phyloP scores from a whole-genome alignment of 345 rosid species.

The Xanthoceras sorbifolium region DNA sequence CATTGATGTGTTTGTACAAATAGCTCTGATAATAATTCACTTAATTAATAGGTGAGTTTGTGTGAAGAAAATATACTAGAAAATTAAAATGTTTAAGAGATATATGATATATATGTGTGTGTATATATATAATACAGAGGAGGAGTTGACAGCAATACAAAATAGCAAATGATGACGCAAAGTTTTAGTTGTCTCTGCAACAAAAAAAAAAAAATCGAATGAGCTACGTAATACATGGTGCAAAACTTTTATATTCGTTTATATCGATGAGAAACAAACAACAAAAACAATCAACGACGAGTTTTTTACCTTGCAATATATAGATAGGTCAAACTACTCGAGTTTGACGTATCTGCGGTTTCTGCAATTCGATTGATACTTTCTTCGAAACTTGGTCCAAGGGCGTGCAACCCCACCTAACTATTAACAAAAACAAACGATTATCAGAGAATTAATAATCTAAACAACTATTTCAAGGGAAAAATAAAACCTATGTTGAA shows the following conservation, averaged over 20 bases:
- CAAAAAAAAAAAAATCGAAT: not conserved
- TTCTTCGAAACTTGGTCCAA: not conserved
- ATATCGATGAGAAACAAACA: not conserved
- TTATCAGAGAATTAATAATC: no score
- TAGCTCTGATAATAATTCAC: no score
- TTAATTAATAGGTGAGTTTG: not conserved
- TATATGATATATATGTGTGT: no score
- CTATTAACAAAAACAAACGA: not conserved
- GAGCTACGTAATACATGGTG: not conserved
- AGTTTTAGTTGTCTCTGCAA: not conserved
- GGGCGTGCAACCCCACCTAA: not conserved
- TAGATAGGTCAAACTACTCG: not conserved
- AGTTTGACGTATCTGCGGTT: conserved; percentile 12
- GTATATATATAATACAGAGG: not conserved
- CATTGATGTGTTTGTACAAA: no score
- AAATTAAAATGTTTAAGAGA: no score
- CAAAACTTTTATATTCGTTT: no score
- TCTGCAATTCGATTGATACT: conserved; percentile 12
- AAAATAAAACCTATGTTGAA: not conserved
- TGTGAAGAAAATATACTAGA: not conserved
- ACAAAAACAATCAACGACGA: not conserved
- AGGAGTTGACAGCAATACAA: not conserved
- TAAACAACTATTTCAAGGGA: not conserved
- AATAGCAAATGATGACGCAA: not conserved
- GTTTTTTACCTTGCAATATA: not conserved